These are phyloP conservation scores for Pseudogymnoascus sp. DNA, from an alignment of 2,329 filamentous ascomycete genomes.

Conservation along the genomic window DNA sequence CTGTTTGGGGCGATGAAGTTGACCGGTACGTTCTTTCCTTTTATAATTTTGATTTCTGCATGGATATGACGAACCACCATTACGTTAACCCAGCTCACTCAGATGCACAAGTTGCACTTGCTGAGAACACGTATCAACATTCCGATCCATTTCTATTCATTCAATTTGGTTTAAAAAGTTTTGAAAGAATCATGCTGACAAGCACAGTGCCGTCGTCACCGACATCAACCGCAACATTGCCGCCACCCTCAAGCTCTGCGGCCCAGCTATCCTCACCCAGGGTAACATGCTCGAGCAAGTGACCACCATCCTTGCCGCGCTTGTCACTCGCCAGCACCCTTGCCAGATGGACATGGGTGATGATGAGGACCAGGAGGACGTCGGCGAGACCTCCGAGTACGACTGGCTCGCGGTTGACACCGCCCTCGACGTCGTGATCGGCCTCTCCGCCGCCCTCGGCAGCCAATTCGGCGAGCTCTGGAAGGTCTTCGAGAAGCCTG, in stretches of 20 bases:
- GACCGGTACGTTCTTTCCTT: slow-evolving; percentile 69
- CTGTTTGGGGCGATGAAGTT: slow-evolving; percentile 80
- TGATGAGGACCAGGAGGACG: slow-evolving; percentile 68
- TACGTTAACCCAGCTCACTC: slow-evolving; percentile 99
- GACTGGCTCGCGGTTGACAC: slow-evolving; percentile 97
- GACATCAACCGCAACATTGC: slow-evolving; percentile 93
- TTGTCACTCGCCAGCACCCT: slow-evolving; percentile 85
- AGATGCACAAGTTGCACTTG: slow-evolving; percentile 79
- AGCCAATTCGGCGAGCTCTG: slow-evolving; percentile 77
- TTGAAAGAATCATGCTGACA: slow-evolving; percentile 38
- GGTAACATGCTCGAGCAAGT: slow-evolving; percentile 69
- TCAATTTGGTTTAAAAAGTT: slow-evolving; percentile 16
- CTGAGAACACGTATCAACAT: slow-evolving; percentile 72
- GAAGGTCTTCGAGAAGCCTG: slow-evolving; percentile 91
- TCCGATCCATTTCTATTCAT: slow-evolving; percentile 34
- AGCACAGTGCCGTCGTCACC: slow-evolving; percentile 70
- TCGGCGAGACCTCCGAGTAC: slow-evolving; percentile 80
- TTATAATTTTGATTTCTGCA: slow-evolving; percentile 21
- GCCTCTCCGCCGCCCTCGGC: slow-evolving; percentile 76
- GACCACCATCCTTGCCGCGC: slow-evolving; percentile 65
- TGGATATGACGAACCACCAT: slow-evolving; percentile 72
- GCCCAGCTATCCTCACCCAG: slow-evolving; percentile 74
- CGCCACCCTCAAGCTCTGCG: slow-evolving; percentile 83
- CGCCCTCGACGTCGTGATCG: slow-evolving; percentile 82
- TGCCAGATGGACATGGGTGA: slow-evolving; percentile 88